Evolutionary conservation across 768 basidiomycete genomes (phyloP).

Genomic region (Mycena galopus): DNA sequence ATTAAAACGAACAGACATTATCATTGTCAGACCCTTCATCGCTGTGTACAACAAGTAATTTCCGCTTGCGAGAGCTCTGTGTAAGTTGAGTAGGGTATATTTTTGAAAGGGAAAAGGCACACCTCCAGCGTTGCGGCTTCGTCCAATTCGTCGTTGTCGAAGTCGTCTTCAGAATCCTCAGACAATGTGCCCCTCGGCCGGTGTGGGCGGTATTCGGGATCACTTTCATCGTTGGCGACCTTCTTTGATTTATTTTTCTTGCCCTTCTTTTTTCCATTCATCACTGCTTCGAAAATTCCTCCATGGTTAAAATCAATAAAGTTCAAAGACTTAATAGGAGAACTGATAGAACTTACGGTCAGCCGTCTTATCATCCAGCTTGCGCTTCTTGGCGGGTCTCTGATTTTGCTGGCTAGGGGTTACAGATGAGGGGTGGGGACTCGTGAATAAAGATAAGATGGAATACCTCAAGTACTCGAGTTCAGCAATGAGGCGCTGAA

Average conservation of each 20-base stretch:
- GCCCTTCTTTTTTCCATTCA: no score
- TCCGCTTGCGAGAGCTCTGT: not conserved
- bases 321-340: no score
- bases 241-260: not conserved
- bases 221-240: not conserved
- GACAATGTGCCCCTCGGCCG: not conserved
- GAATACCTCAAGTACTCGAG: no score
- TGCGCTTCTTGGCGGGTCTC: no score
- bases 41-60: not conserved
- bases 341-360: no score
- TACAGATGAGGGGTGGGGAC: no score
- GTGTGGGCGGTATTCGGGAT: not conserved
- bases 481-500: no score
- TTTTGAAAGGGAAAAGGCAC: not conserved
- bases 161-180: not conserved
- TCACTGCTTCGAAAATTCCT: no score
- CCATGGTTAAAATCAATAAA: no score
- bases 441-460: no score
- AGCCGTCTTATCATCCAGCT: no score
- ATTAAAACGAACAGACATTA: not conserved
- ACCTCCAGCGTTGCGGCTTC: not conserved
- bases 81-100: not conserved
- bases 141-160: not conserved
- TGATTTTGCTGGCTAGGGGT: no score
- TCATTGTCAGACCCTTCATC: not conserved